These are phyloP conservation scores for Salix suchowensis DNA, from an alignment of 345 rosid species.

Conservation along the genomic window DNA sequence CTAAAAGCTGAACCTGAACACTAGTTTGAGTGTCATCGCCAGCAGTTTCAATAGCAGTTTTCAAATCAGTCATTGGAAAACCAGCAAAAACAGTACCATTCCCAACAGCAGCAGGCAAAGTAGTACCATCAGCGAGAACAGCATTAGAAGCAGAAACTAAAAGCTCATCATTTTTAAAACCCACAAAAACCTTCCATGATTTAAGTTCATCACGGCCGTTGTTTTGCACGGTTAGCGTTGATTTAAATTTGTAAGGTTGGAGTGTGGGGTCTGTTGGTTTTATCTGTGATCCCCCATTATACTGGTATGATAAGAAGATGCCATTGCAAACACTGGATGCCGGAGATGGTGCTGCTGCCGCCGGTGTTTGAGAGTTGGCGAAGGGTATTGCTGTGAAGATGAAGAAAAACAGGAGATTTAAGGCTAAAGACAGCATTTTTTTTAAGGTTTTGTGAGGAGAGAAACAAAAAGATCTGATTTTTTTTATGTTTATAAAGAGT, in stretches of 20 bases:
- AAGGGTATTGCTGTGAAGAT: slow-evolving; percentile 21
- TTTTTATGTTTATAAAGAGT: not conserved
- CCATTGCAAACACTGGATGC: slow-evolving; percentile 63
- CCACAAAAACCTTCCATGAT: slow-evolving; percentile 74
- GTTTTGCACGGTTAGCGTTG: slow-evolving; percentile 64
- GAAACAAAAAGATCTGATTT: not conserved
- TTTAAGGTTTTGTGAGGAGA: not conserved
- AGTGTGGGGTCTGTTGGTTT: slow-evolving; percentile 49
- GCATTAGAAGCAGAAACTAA: slow-evolving; percentile 75
- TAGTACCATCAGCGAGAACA: slow-evolving; percentile 63
- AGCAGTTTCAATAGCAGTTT: slow-evolving; percentile 87
- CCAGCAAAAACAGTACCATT: slow-evolving; percentile 85
- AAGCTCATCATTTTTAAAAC: slow-evolving; percentile 63
- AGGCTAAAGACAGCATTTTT: slow-evolving; percentile 22
- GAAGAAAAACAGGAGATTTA: slow-evolving; percentile 3
- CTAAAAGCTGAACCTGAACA: slow-evolving; percentile 61
- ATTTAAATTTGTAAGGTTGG: slow-evolving; percentile 88
- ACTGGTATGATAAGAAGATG: slow-evolving; percentile 57
- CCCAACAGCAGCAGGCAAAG: slow-evolving; percentile 62
- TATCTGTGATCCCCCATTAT: slow-evolving; percentile 46
- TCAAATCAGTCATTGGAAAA: slow-evolving; percentile 64
- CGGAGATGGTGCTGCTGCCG: slow-evolving; percentile 39
- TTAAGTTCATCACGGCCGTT: slow-evolving; percentile 63
- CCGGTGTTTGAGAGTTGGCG: slow-evolving; percentile 38
- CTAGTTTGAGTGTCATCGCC: slow-evolving; percentile 82